Evolutionary conservation across 2,329 filamentous ascomycete species (phyloP).

Genomic region (Coleophoma eucalyptorum): DNA sequence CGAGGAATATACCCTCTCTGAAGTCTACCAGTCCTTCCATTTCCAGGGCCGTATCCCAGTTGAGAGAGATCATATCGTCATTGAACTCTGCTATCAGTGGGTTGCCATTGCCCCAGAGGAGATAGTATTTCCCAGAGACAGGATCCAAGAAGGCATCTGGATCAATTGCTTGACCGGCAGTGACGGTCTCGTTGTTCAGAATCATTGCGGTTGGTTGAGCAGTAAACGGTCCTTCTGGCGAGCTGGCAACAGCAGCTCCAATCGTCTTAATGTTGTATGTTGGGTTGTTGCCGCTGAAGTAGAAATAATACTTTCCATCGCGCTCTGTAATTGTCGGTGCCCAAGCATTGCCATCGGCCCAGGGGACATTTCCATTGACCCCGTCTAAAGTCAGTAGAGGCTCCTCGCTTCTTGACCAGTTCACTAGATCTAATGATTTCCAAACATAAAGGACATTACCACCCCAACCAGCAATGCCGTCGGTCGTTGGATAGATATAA

Average conservation of each 20-base stretch:
- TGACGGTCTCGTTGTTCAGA: background rate
- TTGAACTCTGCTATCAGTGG: background rate
- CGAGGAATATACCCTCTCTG: background rate
- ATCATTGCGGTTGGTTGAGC: background rate
- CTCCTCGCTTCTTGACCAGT: background rate
- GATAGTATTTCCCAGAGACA: background rate
- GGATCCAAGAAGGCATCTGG: background rate
- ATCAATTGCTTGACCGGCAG: background rate
- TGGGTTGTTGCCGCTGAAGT: background rate
- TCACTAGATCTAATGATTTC: background rate
- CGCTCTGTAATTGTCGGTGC: background rate
- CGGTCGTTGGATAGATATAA: background rate
- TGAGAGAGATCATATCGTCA: background rate
- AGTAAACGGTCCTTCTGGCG: background rate
- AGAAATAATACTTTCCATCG: background rate
- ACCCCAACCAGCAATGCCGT: background rate
- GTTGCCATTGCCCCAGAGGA: background rate
- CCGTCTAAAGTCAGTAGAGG: background rate
- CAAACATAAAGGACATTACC: background rate
- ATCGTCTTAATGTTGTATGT: background rate
- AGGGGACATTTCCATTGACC: background rate
- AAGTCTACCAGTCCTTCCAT: background rate
- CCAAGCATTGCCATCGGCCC: background rate
- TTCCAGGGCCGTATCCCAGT: background rate
- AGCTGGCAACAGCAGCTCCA: background rate